Base-by-base conservation (phyloP, 805 yeast genomes). In the Priceomyces carsonii region DNA sequence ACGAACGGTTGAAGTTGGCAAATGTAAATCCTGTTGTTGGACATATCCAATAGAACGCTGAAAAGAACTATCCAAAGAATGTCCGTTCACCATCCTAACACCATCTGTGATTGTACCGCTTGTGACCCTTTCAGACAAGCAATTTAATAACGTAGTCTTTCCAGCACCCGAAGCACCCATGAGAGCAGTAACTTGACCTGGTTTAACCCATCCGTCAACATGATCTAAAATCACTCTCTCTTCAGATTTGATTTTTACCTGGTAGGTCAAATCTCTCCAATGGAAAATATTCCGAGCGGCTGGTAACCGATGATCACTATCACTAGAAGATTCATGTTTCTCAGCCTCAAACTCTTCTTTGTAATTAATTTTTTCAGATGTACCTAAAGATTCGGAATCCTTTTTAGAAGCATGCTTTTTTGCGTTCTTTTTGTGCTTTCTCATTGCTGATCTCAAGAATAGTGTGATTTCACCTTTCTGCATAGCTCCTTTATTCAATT, bases 121-220 rank as follows among this genome's bases (percentile, higher is more conserved):
- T 27, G 80, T 74, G 36, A 82, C 75, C 57, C 91, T 74, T 51
- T 80, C 85, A 15, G 88, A 80, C 41, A 85, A 70, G 46, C 82
- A 80, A 57, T 84, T 83, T 48, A 85, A 68, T 39, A 84, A 65
- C 3, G 91, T 85, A 17, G 93, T 84, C 53, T 84, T 84, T 66
- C 93, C 93, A 29, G 93, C 93, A 65, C 93, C 93, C 21, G 91
- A 84, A 35, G 82, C 85, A 51, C 93, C 93, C 90, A 84, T 83
- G 39, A 84, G 67, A 4, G 91, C 91, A 26, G 90, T 83, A 59
- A 84, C 68, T 38, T 85, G 82, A 49, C 91, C 91, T 13, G 91
- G 91, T 51, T 79, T 80, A 36, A 82, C 87, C 70, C 80, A 84
- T 32, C 91, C 91, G 49, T 60, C 67, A 24, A 64, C 59, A 27